Conservation (phyloP, 345 rosid genomes). For the Isatis tinctoria region DNA sequence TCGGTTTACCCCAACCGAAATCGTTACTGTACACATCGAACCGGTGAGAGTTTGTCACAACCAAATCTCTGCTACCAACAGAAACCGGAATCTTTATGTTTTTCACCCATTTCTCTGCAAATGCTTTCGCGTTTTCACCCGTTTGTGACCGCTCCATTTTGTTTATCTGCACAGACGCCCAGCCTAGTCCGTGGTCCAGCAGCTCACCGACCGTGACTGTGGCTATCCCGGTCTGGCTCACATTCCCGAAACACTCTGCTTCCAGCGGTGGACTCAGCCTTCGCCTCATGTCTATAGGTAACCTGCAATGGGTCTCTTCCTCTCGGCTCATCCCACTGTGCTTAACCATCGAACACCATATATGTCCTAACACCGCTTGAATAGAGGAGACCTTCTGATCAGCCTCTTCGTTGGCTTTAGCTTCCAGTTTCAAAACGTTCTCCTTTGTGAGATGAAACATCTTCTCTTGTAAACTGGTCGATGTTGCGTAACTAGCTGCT, state of each 20-base stretch:
- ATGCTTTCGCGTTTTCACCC: slow-evolving; percentile 4
- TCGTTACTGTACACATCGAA: slow-evolving; percentile 37
- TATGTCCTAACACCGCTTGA: slow-evolving; percentile 30
- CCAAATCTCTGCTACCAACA: slow-evolving; percentile 13
- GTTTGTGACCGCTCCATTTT: slow-evolving; percentile 24
- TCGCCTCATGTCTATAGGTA: slow-evolving; percentile 30
- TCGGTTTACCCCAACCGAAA: slow-evolving; percentile 48
- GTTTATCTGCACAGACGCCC: slow-evolving; percentile 26
- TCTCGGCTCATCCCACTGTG: slow-evolving; percentile 17
- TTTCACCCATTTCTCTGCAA: slow-evolving; percentile 31
- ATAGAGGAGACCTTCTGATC: slow-evolving; percentile 28
- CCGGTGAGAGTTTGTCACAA: slow-evolving; percentile 31
- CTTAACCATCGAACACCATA: slow-evolving; percentile 26
- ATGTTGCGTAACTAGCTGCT: not conserved
- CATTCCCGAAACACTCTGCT: slow-evolving; percentile 30
- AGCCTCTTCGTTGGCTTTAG: slow-evolving; percentile 33
- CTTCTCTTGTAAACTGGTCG: slow-evolving; percentile 22
- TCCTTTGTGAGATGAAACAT: slow-evolving; percentile 34
- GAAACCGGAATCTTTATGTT: slow-evolving; percentile 16
- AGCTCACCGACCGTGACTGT: slow-evolving; percentile 25
- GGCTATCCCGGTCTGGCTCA: slow-evolving; percentile 21
- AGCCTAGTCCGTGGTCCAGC: slow-evolving; percentile 22
- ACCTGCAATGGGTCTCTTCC: slow-evolving; percentile 27
- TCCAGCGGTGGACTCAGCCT: slow-evolving; percentile 20
- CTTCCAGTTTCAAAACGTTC: slow-evolving; percentile 29